These are phyloP conservation scores for Colletotrichum sp. DNA, from an alignment of 2,329 filamentous ascomycete genomes.

Conservation along the genomic window DNA sequence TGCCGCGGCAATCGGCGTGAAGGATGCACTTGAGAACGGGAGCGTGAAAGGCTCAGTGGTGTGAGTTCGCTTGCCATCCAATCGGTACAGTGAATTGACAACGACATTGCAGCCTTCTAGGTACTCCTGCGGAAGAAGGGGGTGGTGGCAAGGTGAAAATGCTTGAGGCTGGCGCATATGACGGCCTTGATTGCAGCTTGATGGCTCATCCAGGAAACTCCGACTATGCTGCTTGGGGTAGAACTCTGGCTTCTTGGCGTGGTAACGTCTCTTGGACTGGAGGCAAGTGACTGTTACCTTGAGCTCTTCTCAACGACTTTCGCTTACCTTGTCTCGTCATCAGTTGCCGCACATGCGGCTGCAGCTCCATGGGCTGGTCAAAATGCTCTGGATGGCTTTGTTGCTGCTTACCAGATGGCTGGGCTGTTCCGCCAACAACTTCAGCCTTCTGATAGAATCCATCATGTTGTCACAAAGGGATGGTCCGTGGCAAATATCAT, in stretches of 20 bases:
- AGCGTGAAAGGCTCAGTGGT: not conserved
- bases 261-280: not conserved
- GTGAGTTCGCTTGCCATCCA: not conserved
- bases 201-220: slow-evolving; percentile 3
- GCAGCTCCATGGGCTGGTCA: not conserved
- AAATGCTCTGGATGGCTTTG: not conserved
- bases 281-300: accelerated
- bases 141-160: slow-evolving; percentile 53
- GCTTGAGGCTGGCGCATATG: slow-evolving; percentile 48
- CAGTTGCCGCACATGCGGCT: not conserved
- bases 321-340: accelerated
- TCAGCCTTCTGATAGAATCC: slow-evolving; percentile 24
- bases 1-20: slow-evolving; percentile 36
- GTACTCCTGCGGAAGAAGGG: slow-evolving; percentile 19
- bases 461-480: slow-evolving; percentile 23
- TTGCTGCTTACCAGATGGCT: not conserved
- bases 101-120: slow-evolving; percentile 14
- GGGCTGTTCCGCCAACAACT: slow-evolving; percentile 27
- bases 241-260: not conserved
- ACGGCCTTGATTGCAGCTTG: slow-evolving; percentile 28
- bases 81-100: accelerated
- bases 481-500: slow-evolving; percentile 1
- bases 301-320: accelerated
- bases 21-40: not conserved
- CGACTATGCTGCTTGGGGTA: slow-evolving; percentile 1